Base-by-base conservation (phyloP, 2,329 filamentous ascomycete genomes). In the Fusarium sp. region DNA sequence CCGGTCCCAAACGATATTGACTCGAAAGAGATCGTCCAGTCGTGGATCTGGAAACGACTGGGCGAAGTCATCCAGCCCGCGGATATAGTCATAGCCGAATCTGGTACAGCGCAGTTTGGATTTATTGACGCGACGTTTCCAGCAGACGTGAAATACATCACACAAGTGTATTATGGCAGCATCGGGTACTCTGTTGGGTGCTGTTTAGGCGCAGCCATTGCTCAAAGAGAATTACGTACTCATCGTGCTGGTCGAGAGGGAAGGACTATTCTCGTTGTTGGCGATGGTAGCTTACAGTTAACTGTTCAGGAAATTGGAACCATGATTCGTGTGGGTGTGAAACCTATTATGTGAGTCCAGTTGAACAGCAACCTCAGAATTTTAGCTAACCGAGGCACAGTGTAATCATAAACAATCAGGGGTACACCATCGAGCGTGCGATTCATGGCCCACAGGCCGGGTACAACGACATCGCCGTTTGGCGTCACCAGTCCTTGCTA, bases 91-190 rank as follows among this genome's bases (percentile, higher is more conserved):
- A 26, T 26, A 26, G 24, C 24, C 24, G 24, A 26, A 26, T 26
- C 24, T 26, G 24, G 24, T 26, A 26, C 24, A 26, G 24, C 24
- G 8, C 24, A 26, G 24, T 26, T 26, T 26, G 24, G 24, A 26
- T 26, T 26, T 26, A 26, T 26, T 26, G 24, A 64, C 36, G 61
- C 61, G 7, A 46, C 39, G 1, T 60, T 64, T n/a, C 39, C 51
- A n/a, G 38, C 24, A 5, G 61, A 48, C 11, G 56, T 15, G 26
- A 51, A 56, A 24, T 64, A 64, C 26, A 33, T 64, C 17, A 64
- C 61, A 9, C 61, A 64, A 15, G 61, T 64, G 5, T 64, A 64
- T 22, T 64, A 51, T 17, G 61, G 61, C 17, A 64, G 61, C 17
- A 65, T 65, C 20, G 61, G 61, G 13, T 65, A 65, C 36, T 61